Base-by-base conservation (phyloP, 768 basidiomycete genomes). In the Trametes cubensis region DNA sequence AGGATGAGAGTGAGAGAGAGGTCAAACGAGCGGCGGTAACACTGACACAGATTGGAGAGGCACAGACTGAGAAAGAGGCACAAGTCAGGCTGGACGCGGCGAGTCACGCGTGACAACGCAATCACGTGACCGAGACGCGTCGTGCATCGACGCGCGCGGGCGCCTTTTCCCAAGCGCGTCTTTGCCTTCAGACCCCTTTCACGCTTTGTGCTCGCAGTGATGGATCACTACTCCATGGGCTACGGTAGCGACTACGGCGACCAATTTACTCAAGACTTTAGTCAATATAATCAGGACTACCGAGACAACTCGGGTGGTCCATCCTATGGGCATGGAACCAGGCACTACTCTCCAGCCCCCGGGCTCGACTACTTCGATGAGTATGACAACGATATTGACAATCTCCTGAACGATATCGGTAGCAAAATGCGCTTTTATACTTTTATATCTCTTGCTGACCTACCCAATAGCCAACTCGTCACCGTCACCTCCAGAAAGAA, bases 381-480 rank as follows among this genome's bases (percentile, higher is more conserved):
- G 34, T 59, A 60, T 49, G 26, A 60, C 21, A 62, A 67, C 41
- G 65, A 66, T 25, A 58, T 67, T n/a, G 67, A 69, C 42, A 63
- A 65, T 17, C 63, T 64, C 21, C 48, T 59, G 18, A 51, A 66
- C 34, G 67, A 67, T 14, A 62, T 65, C 48, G 67, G 70, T 69
- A 48, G n/a, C n/a, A n/a, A n/a, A n/a, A n/a, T n/a, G n/a, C n/a
- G n/a, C n/a, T n/a, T n/a, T n/a, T n/a, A n/a, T n/a, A n/a, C n/a
- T n/a, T n/a, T n/a, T 26, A 25, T 59, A 34, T 78, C 74, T 74
- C 74, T 63, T 75, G 8, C 2, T 20, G 17, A 8, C 14, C n/a
- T n/a, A n/a, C n/a, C n/a, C n/a, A n/a, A n/a, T n/a, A 74, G 72
- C 60, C 66, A 74, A 72, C 11, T 71, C 74, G 11, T 77, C 77